Evolutionary conservation across 148 eudicot genomes (phyloP), one percentile per base, ranked within the genome.

Genomic region (Chenopodium berlandieri): DNA sequence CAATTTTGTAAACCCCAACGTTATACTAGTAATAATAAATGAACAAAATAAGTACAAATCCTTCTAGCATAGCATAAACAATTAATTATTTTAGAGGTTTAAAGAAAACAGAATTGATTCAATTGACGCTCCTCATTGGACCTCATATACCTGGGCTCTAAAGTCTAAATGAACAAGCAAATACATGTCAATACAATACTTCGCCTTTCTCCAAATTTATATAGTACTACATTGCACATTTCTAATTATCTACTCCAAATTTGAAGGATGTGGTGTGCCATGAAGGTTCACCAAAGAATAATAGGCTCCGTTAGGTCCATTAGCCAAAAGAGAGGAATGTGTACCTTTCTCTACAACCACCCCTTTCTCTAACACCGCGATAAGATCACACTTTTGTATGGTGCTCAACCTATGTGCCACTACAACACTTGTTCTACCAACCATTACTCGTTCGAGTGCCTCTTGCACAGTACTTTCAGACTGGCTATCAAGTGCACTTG

Each of bases 341-440:
- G 37, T 34, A 34, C 37, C 37, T 34, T 79, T 90, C 76, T 93
- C 97, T 34, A 89, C 92, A 19, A 93, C 89, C 66, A 76, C 88
- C 0, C 97, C 97, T 54, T 85, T 87, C 30, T 90, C 97, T 81
- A 93, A 79, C 65, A 93, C 95, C 3, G 90, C 92, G 1, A 93
- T 93, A 10, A 68, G 62, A 70, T 93, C 90, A 68, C 95, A 93
- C 3, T 87, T 90, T 73, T 87, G 89, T 74, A 93, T 88, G 2
- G 95, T 91, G 73, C 93, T 91, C 14, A 93, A 77, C 87, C 95
- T 87, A 56, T 93, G 97, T 16, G 95, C 95, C 83, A 93, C 95
- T 2, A 93, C 90, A 66, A 93, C 89, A 58, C 93, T 91, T 6
- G 97, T 89, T 84, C 93, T 79, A 8, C 92, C 91, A 12, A 83